Base-by-base conservation (phyloP, 2,329 filamentous ascomycete species). In the Stagonosporopsis vannaccii region DNA sequence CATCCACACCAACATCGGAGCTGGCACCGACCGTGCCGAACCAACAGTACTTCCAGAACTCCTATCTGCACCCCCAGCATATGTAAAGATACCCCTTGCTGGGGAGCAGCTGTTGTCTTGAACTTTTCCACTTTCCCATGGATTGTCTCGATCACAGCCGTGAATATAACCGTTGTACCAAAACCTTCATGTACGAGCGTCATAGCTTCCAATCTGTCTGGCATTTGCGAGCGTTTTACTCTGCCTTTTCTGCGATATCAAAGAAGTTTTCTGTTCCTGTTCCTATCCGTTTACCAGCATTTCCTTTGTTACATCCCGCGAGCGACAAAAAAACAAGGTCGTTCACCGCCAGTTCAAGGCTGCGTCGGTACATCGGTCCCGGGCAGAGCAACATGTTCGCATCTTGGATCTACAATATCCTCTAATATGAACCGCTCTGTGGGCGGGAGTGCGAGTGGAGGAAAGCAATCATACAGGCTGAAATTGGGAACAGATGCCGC, bases 161-260 rank as follows among this genome's bases (percentile, higher is more conserved):
- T 56, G 53, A 56, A 51, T 58, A 56, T 59, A 57, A 56, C 63
- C 69, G 65, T 71, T 75, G 72, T 75, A 76, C 66, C 69, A 75
- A 75, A 67, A 61, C 61, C 59, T 65, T 52, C 62, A 61, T 75
- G 68, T 73, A 72, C 68, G 71, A 75, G 72, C 73, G 67, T 75
- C 71, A 75, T 75, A 74, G 71, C 73, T 66, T 74, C 72, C 66
- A 69, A 64, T 66, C 63, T 70, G 58, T 63, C 63, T 66, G 67
- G 71, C 72, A 75, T 75, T 68, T 75, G 61, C 70, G 65, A 75
- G 71, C 72, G 71, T 71, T 66, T 70, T 55, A 70, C 64, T 68
- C 65, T 66, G 56, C 48, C 61, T 63, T 59, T 62, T 48, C 55
- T 68, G 68, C 70, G 60, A 72, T 71, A 72, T 71, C 67, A 70